phyloP scores from a whole-genome alignment of 768 basidiomycete genomes.

The Suillus brevipes region DNA sequence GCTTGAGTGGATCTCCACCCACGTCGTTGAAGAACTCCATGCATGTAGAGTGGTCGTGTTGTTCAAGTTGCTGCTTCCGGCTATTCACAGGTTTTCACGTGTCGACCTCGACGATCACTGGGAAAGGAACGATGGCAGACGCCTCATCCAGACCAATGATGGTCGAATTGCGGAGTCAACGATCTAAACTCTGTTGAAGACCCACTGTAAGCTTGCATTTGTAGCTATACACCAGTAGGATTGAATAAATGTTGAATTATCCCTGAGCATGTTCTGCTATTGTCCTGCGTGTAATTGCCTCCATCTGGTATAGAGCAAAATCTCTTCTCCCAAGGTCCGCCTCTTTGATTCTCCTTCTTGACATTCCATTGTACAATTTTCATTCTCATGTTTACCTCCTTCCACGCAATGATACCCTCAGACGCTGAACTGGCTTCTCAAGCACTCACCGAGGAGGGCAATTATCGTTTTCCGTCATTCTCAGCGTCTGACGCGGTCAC shows the following conservation, averaged over 20 bases:
- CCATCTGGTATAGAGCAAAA: slow-evolving; percentile 1
- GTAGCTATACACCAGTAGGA: not conserved
- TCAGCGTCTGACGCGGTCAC: slow-evolving; percentile 79
- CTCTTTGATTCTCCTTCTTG: not conserved
- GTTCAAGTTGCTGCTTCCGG: not conserved
- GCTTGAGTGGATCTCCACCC: slow-evolving; percentile 71
- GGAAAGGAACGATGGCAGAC: not conserved
- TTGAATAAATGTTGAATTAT: not conserved
- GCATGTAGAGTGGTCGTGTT: not conserved
- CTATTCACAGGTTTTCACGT: not conserved
- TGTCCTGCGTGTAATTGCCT: slow-evolving; percentile 3
- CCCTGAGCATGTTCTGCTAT: not conserved
- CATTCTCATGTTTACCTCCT: slow-evolving; percentile 58
- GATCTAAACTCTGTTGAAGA: not conserved
- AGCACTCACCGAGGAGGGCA: slow-evolving; percentile 67
- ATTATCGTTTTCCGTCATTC: slow-evolving; percentile 72
- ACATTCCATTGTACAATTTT: not conserved
- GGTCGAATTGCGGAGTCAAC: not conserved
- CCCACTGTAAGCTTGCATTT: not conserved
- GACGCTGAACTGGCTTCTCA: slow-evolving; percentile 76
- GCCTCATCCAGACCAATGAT: not conserved
- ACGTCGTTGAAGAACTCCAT: slow-evolving; percentile 87
- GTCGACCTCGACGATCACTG: not conserved
- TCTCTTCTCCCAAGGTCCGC: not conserved
- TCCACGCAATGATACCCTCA: slow-evolving; percentile 60